Conservation (phyloP, 2,329 filamentous ascomycete species). For the Tolypocladium paradoxum region DNA sequence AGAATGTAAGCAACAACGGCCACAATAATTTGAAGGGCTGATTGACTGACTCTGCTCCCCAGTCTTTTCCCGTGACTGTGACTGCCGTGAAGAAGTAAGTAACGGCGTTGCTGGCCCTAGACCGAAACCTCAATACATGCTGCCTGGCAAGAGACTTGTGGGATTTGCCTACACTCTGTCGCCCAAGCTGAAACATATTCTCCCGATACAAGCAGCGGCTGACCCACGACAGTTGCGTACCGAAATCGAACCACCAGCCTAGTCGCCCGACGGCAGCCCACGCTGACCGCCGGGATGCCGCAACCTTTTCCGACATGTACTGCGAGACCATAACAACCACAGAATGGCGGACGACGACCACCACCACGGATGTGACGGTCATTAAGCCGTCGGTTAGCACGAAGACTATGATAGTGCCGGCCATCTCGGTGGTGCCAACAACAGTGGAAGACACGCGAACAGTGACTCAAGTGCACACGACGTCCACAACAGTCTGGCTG, state of each 20-base stretch:
- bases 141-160: background rate
- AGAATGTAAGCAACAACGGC: slow-evolving; percentile 4
- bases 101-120: background rate
- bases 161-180: background rate
- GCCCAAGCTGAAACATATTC: background rate
- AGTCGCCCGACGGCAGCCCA: no score
- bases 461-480: slow-evolving; percentile 1
- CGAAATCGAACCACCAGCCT: background rate
- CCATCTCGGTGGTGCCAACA: slow-evolving; percentile 4
- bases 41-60: background rate
- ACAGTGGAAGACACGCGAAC: slow-evolving; percentile 4
- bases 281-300: background rate
- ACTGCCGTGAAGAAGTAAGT: slow-evolving; percentile 8
- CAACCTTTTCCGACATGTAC: background rate
- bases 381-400: slow-evolving; percentile 5
- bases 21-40: background rate
- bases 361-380: slow-evolving; percentile 6
- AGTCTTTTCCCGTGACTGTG: slow-evolving; percentile 13
- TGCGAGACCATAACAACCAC: slow-evolving; percentile 11
- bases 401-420: slow-evolving; percentile 4
- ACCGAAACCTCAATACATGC: no score
- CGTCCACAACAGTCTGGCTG: slow-evolving; percentile 7
- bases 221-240: slow-evolving; percentile 3
- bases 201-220: background rate
- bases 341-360: slow-evolving; percentile 10